phyloP scores from a whole-genome alignment of 2,329 filamentous ascomycete species.

The Thielaviopsis euricoi region DNA sequence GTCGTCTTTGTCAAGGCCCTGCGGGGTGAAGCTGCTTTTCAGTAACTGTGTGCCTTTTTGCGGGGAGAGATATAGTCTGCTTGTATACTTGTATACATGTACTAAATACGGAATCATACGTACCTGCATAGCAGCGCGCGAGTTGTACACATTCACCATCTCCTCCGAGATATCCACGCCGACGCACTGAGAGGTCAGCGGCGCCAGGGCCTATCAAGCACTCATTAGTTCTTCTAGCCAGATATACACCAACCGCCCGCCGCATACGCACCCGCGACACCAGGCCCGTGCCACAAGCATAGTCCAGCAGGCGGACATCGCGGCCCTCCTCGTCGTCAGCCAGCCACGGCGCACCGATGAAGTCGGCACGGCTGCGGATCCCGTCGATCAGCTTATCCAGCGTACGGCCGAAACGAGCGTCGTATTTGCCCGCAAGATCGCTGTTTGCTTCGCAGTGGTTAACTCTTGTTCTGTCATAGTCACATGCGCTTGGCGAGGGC shows the following conservation, averaged over 20 bases:
- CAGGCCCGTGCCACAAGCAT: conserved; percentile 57
- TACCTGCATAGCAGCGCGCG: conserved; percentile 37
- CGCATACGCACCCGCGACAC: conserved; percentile 39
- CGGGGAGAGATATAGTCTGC: too few relatives aligned
- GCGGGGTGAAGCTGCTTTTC: background rate
- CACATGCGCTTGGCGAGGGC: too few relatives aligned
- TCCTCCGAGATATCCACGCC: conserved; percentile 56
- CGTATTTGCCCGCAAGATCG: conserved; percentile 4
- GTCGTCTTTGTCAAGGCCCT: conserved; percentile 33
- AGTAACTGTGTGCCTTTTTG: too few relatives aligned
- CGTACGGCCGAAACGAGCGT: conserved; percentile 23
- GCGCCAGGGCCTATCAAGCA: conserved; percentile 36
- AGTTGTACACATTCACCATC: conserved; percentile 55
- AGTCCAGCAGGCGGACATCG: conserved; percentile 47
- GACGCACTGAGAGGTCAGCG: conserved; percentile 43
- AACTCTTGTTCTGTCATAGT: too few relatives aligned
- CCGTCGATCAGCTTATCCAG: conserved; percentile 36
- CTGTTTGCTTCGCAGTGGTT: background rate
- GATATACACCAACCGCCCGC: background rate
- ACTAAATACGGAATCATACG: conserved; percentile 9
- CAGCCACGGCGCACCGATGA: conserved; percentile 44
- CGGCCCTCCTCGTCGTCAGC: conserved; percentile 22
- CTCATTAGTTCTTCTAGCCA: background rate
- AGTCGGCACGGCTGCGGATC: conserved; percentile 35
- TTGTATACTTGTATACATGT: background rate